Conservation (phyloP, 805 yeast species). For the Yamadazyma nakazawae region DNA sequence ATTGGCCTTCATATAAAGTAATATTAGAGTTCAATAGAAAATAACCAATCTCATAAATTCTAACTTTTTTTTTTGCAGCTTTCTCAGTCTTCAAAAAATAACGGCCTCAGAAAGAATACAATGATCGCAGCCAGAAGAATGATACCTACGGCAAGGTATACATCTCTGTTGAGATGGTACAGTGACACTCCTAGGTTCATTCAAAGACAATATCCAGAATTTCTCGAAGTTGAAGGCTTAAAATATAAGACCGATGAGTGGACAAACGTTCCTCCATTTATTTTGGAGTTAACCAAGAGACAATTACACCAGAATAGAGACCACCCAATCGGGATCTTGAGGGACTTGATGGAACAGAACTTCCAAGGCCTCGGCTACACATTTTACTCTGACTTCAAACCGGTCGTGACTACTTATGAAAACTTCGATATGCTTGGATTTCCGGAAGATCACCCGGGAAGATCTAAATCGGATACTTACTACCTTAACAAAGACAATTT, state of each 20-base stretch:
- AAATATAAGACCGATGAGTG: slow-evolving; percentile 62
- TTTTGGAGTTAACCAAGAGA: slow-evolving; percentile 64
- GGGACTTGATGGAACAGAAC: slow-evolving; percentile 66
- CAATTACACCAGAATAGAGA: slow-evolving; percentile 67
- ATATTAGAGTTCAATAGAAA: no score
- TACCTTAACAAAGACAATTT: slow-evolving; percentile 72
- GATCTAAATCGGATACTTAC: slow-evolving; percentile 90
- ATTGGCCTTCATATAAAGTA: no score
- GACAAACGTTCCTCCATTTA: slow-evolving; percentile 83
- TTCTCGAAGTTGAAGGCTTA: slow-evolving; percentile 45
- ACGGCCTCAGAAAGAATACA: not conserved
- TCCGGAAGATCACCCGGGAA: slow-evolving; percentile 89
- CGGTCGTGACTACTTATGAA: slow-evolving; percentile 76
- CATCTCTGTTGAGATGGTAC: not conserved
- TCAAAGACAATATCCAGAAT: slow-evolving; percentile 17
- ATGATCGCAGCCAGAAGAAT: not conserved
- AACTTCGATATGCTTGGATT: slow-evolving; percentile 93
- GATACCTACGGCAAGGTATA: not conserved
- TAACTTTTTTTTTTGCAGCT: not conserved
- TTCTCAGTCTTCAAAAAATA: not conserved
- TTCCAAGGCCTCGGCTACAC: slow-evolving; percentile 69
- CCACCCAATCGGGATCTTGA: slow-evolving; percentile 89
- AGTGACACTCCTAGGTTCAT: not conserved
- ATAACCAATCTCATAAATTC: not conserved
- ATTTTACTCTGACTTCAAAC: slow-evolving; percentile 73